phyloP scores from a whole-genome alignment of 345 rosid species.

The Acer yangbiense region DNA sequence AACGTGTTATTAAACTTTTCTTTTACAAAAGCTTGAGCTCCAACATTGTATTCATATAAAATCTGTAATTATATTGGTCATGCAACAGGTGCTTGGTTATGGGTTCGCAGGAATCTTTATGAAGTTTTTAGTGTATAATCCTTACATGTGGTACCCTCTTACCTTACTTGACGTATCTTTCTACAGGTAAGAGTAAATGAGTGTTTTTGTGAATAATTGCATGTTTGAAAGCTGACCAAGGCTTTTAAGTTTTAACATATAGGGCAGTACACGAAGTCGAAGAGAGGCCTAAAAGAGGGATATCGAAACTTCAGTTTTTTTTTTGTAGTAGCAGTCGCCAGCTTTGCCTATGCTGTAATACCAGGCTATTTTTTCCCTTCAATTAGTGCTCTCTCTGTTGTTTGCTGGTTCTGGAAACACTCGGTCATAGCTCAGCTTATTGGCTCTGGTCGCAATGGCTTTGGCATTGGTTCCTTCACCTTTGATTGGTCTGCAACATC shows the following conservation, averaged over 20 bases:
- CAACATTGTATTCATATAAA: neutral
- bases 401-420: constrained; percentile 22
- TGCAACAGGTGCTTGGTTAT: constrained; percentile 37
- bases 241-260: too few species aligned
- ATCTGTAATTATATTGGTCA: neutral
- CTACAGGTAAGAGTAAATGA: constrained; percentile 18
- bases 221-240: too few species aligned
- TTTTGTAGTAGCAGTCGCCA: constrained; percentile 20
- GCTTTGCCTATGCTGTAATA: constrained; percentile 33
- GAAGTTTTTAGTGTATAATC: constrained; percentile 26
- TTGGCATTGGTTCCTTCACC: constrained; percentile 20
- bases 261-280: constrained; percentile 21
- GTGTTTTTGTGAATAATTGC: too few species aligned
- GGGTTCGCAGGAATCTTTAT: constrained; percentile 38
- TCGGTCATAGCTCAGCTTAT: constrained; percentile 12
- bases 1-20: too few species aligned
- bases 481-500: constrained; percentile 11
- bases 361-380: constrained; percentile 36
- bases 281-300: constrained; percentile 21
- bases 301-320: constrained; percentile 33
- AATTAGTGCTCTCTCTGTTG: constrained; percentile 26
- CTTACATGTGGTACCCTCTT: constrained; percentile 43
- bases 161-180: constrained; percentile 34
- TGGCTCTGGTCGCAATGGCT: constrained; percentile 16
- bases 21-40: too few species aligned